Percentiles rank a stretch among this genome's conserved stretches.
Evolutionary conservation across 768 basidiomycete species (phyloP).

Genomic region (Podaxis pistillaris): DNA sequence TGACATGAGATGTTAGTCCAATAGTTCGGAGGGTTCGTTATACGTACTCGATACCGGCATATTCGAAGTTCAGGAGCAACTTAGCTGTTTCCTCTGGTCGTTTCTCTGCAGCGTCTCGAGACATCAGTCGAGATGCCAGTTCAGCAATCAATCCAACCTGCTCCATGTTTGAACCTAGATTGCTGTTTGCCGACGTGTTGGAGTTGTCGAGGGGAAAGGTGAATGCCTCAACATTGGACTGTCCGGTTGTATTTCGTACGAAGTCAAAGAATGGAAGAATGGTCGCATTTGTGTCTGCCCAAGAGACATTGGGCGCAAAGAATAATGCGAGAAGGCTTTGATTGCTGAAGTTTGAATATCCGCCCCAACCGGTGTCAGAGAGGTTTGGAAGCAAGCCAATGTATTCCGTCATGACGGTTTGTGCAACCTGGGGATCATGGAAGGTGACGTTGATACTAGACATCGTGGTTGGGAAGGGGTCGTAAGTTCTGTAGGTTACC

Average conservation of each 20-base stretch:
- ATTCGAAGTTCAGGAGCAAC: constrained; percentile 20
- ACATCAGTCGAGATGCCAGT: constrained; percentile 32
- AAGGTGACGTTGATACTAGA: constrained; percentile 21
- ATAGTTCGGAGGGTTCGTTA: not conserved
- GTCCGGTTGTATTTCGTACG: not conserved
- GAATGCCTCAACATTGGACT: not conserved
- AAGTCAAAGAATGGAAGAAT: constrained; percentile 32
- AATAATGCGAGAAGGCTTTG: not conserved
- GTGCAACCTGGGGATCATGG: constrained; percentile 17
- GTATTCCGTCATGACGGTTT: constrained; percentile 32
- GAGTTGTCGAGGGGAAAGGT: not conserved
- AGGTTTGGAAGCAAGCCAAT: constrained; percentile 26
- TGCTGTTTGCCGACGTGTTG: constrained; percentile 18
- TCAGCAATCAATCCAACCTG: constrained; percentile 26
- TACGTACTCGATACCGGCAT: constrained; percentile 23
- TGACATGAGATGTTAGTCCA: not conserved
- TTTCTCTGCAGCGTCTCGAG: constrained; percentile 25
- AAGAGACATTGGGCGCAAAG: constrained; percentile 24
- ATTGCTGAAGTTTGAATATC: constrained; percentile 32
- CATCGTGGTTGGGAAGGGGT: constrained; percentile 30
- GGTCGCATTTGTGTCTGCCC: constrained; percentile 32
- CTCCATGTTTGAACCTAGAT: not conserved
- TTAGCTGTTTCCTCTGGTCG: constrained; percentile 26
- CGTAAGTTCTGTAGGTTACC: constrained; percentile 44
- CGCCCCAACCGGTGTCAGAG: constrained; percentile 36